A percentile compares a stretch with the other conserved stretches of the same genome.
These are phyloP conservation scores for Alliaria petiolata DNA, from an alignment of 345 rosid genomes.

Conservation along the genomic window DNA sequence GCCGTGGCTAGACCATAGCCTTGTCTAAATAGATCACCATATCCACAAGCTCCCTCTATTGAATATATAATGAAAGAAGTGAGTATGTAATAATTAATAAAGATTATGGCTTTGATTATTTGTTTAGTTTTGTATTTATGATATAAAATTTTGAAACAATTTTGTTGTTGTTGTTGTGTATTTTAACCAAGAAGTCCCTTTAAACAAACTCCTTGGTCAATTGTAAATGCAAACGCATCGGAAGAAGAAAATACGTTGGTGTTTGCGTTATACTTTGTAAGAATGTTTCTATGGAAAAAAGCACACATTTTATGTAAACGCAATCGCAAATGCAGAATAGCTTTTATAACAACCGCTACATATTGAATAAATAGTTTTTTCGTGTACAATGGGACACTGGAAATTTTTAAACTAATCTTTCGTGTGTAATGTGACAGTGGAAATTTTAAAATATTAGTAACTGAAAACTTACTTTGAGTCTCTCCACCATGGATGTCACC, in stretches of 20 bases:
- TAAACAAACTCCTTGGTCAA: too few species aligned
- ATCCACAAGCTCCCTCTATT: constrained; percentile 59
- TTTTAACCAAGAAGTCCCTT: too few species aligned
- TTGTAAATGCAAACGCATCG: background rate
- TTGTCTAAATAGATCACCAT: constrained; percentile 41
- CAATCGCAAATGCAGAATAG: too few species aligned
- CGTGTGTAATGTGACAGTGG: too few species aligned
- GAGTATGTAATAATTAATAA: background rate
- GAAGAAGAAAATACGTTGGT: too few species aligned
- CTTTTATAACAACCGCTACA: too few species aligned
- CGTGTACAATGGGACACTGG: too few species aligned
- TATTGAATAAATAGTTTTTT: too few species aligned
- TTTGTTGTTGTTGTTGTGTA: too few species aligned
- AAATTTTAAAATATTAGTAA: background rate
- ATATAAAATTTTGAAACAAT: too few species aligned
- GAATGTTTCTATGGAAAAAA: background rate
- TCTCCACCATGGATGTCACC: constrained; percentile 23
- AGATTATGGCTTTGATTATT: background rate
- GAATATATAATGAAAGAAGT: background rate
- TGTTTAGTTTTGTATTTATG: background rate
- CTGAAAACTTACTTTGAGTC: constrained; percentile 5
- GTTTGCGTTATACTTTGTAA: too few species aligned
- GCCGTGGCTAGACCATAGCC: constrained; percentile 51
- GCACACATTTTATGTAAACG: background rate
- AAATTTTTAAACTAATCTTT: too few species aligned